Base-by-base conservation (phyloP, 2,329 filamentous ascomycete genomes). In the Uncinocarpus reesii region DNA sequence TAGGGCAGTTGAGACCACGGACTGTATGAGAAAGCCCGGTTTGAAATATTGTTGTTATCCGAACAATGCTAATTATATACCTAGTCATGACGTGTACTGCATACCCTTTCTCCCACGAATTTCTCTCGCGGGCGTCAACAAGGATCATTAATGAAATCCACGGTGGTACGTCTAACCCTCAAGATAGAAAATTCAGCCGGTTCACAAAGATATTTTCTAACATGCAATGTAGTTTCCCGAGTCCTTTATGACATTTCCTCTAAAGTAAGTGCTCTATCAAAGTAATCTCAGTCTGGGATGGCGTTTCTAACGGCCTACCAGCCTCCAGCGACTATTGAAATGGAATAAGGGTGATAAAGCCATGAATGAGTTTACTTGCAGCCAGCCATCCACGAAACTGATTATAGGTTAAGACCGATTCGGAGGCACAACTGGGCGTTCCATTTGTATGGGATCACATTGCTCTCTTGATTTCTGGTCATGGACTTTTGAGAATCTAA, bases 21-120 rank as follows among this genome's bases (percentile, higher is more conserved):
- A 86, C 55, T 85, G 86, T 64, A 89, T 89, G 85, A 76, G 2
- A 83, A 83, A 20, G 77, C 85, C 61, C 76, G n/a, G n/a, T n/a
- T n/a, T n/a, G n/a, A n/a, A n/a, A n/a, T n/a, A n/a, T n/a, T n/a
- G n/a, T n/a, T n/a, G 77, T 52, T 88, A 77, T 65, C 71, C 78
- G 46, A 86, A 86, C 58, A 70, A 76, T 47, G 75, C 75, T 55
- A 70, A 73, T 16, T 80, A 7, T n/a, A 24, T 40, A 13, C 4
- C 21, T 24, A 40, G 36, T 40, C 11, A 40, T 40, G 36, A 40
- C 36, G 3, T 40, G 36, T 21, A 40, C 36, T 2, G 36, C 36
- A 26, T 40, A 40, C 26, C 36, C 36, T 2, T 40, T 40, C 21
- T 13, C 36, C 13, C 36, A 40, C 11, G 36, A 40, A 7, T 40